A percentile compares a stretch with the other conserved stretches of the same genome.
Conservation (phyloP, 495 filamentous ascomycete genomes). For the Daldinia decipiens region DNA sequence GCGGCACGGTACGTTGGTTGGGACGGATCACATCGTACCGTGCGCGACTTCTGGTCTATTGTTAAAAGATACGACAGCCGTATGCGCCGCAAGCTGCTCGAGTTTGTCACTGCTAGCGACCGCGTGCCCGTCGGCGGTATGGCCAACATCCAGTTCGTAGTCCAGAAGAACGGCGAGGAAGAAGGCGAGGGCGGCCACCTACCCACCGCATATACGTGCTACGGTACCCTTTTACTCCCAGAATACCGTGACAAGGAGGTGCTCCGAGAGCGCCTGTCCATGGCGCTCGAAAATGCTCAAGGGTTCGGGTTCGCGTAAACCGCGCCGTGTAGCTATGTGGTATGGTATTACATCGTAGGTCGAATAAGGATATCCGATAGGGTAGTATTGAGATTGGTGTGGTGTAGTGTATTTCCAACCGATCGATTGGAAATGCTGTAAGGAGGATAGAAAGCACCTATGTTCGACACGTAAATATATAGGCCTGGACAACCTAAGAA, state of each 20-base stretch:
- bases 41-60: conserved; percentile 85
- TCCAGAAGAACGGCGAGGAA: conserved; percentile 81
- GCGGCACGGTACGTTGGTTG: conserved; percentile 84
- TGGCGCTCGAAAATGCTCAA: conserved; percentile 88
- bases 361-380: background rate
- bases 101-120: conserved; percentile 95
- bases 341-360: background rate
- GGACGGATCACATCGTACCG: conserved; percentile 69
- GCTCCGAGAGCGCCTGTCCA: conserved; percentile 75
- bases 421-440: background rate
- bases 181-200: conserved; percentile 64
- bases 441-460: background rate
- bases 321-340: background rate
- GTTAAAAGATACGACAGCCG: conserved; percentile 73
- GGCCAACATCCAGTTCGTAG: conserved; percentile 78
- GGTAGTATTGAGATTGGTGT: background rate
- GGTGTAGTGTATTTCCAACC: background rate
- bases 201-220: conserved; percentile 89
- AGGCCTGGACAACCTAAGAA: background rate
- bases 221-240: conserved; percentile 83
- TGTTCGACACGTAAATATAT: background rate
- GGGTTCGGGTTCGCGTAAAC: conserved; percentile 81
- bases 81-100: conserved; percentile 77
- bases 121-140: conserved; percentile 87
- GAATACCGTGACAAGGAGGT: conserved; percentile 77